A percentile compares a stretch with the other conserved stretches of the same genome.
Evolutionary conservation across 495 filamentous ascomycete genomes (phyloP).

Genomic region (Trichoderma reesei): DNA sequence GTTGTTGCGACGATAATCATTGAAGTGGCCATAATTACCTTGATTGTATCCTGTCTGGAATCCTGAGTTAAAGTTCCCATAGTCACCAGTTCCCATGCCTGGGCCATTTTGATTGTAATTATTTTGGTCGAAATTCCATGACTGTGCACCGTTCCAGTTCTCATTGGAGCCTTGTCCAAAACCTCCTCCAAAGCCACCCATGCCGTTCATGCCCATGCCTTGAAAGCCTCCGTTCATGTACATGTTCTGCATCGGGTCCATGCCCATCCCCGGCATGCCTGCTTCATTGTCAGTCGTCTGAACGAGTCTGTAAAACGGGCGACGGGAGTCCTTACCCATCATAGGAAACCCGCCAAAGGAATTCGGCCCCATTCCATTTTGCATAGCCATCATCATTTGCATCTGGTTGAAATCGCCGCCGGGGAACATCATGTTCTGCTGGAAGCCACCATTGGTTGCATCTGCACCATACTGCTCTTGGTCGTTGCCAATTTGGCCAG

Average conservation of each 20-base stretch:
- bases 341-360: slow-evolving; percentile 58
- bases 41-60: slow-evolving; percentile 49
- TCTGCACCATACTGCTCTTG: slow-evolving; percentile 25
- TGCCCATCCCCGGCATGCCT: slow-evolving; percentile 73
- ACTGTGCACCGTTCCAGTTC: slow-evolving; percentile 59
- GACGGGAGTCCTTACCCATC: slow-evolving; percentile 60
- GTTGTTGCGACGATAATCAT: slow-evolving; percentile 53
- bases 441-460: slow-evolving; percentile 43
- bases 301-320: background rate
- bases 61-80: slow-evolving; percentile 71
- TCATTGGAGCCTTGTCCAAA: slow-evolving; percentile 51
- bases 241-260: slow-evolving; percentile 86
- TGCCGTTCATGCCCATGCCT: slow-evolving; percentile 86
- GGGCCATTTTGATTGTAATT: slow-evolving; percentile 61
- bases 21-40: slow-evolving; percentile 52
- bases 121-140: slow-evolving; percentile 68
- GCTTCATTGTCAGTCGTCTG: slow-evolving; percentile 20
- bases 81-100: slow-evolving; percentile 70
- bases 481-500: slow-evolving; percentile 23
- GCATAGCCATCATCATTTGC: slow-evolving; percentile 63
- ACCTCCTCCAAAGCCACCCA: slow-evolving; percentile 71
- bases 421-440: slow-evolving; percentile 51
- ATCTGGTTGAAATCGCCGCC: slow-evolving; percentile 63
- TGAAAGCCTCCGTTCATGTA: slow-evolving; percentile 70
- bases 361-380: slow-evolving; percentile 58